phyloP scores from a whole-genome alignment of 176 grass and related monocot genomes.

The Zoysia japonica region DNA sequence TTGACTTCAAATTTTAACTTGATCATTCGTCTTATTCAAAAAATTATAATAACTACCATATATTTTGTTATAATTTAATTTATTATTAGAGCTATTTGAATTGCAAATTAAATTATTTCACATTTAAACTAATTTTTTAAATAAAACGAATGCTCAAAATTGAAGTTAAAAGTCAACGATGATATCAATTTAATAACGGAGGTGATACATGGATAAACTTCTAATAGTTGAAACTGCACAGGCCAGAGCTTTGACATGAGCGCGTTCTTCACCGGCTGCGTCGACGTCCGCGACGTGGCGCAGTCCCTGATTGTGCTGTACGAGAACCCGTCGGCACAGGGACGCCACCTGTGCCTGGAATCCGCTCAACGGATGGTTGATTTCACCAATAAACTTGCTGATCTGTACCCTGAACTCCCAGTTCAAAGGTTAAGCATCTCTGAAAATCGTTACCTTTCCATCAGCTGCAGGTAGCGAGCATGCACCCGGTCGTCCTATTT shows the following conservation, averaged over 20 bases:
- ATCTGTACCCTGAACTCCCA: conserved; percentile 48
- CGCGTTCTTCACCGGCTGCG: conserved; percentile 30
- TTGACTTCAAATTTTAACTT: no score
- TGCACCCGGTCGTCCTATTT: not conserved
- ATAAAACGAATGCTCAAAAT: no score
- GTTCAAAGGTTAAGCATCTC: conserved; percentile 40
- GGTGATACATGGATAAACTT: not conserved
- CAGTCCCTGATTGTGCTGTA: conserved; percentile 41
- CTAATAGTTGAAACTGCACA: conserved; percentile 3
- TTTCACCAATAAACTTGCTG: conserved; percentile 41
- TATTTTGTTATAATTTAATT: no score
- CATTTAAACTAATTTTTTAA: no score
- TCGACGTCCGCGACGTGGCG: conserved; percentile 55
- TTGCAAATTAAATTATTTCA: no score
- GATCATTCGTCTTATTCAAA: no score
- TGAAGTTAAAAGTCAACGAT: no score
- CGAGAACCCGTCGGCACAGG: conserved; percentile 42
- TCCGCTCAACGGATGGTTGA: conserved; percentile 26
- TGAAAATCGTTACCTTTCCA: not conserved
- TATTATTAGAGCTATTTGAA: no score
- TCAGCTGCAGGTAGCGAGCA: not conserved
- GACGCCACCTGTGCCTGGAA: conserved; percentile 58
- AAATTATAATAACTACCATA: no score
- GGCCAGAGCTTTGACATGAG: conserved; percentile 44
- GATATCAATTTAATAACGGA: no score